phyloP scores from a whole-genome alignment of 176 grass and related monocot species.

The Avena insularis region DNA sequence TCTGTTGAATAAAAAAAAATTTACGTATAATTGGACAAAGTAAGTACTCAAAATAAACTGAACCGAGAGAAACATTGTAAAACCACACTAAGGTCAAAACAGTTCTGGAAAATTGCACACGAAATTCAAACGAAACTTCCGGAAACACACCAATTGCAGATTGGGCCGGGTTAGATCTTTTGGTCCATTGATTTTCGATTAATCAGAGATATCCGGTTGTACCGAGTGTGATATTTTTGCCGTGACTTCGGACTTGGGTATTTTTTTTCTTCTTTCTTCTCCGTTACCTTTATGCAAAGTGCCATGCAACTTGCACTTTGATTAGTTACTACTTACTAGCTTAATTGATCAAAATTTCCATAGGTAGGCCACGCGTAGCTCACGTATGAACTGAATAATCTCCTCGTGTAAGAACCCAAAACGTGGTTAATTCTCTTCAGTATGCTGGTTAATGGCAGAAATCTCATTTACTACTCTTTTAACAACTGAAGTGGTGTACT shows the following conservation, averaged over 20 bases:
- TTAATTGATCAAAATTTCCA: not conserved
- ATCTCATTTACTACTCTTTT: not conserved
- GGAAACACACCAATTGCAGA: not conserved
- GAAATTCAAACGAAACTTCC: not conserved
- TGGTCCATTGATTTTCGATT: not conserved
- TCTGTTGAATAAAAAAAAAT: too few relatives aligned
- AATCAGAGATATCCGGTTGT: not conserved
- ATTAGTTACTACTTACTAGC: not conserved
- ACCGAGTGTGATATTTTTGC: not conserved
- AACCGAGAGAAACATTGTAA: too few relatives aligned
- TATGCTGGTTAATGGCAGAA: not conserved
- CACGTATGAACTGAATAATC: constrained; percentile 3
- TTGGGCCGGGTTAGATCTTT: not conserved
- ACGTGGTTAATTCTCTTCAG: not conserved
- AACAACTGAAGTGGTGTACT: not conserved
- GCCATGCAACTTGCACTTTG: not conserved
- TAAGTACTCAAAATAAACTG: too few relatives aligned
- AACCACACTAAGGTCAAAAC: too few relatives aligned
- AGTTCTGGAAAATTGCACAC: not conserved
- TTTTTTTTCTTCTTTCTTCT: not conserved
- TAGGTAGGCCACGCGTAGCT: not conserved
- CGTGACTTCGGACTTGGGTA: not conserved
- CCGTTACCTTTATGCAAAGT: not conserved
- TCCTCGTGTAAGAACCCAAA: not conserved
- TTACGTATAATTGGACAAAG: too few relatives aligned